These are phyloP conservation scores for Marchantia polymorpha DNA, from an alignment of 225 moss, liverwort and hornwort species.

Conservation along the genomic window DNA sequence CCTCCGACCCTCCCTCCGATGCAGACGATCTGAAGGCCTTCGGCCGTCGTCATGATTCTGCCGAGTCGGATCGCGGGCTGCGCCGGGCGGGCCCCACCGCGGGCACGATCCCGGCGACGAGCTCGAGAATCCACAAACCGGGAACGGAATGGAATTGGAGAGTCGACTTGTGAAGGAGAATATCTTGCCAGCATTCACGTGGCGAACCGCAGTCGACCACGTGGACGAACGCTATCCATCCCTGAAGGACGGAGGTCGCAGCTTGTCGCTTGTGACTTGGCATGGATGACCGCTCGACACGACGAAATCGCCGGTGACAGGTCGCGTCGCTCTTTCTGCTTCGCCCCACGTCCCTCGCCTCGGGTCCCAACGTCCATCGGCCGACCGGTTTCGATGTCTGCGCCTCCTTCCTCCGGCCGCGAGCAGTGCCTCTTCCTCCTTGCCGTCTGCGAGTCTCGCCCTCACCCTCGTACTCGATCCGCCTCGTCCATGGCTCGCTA, in stretches of 20 bases:
- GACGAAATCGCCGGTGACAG: background rate
- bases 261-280: slow-evolving; percentile 27
- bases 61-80: background rate
- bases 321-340: no score
- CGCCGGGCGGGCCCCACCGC: background rate
- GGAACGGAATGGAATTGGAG: background rate
- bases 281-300: slow-evolving; percentile 1
- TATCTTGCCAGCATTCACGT: slow-evolving; percentile 15
- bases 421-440: background rate
- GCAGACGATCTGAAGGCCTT: background rate
- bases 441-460: background rate
- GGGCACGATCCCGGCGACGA: background rate
- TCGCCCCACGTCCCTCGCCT: background rate
- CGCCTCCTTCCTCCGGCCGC: background rate
- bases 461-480: background rate
- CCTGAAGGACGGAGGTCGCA: background rate
- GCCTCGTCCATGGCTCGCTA: background rate
- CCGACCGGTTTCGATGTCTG: background rate
- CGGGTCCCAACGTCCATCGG: background rate
- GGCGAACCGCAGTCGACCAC: slow-evolving; percentile 24
- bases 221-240: slow-evolving; percentile 32
- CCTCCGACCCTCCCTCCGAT: background rate
- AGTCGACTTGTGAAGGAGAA: slow-evolving; percentile 4
- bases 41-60: background rate
- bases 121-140: background rate